These are phyloP conservation scores for Cephalotrichum gorgonifer DNA, from an alignment of 2,329 filamentous ascomycete genomes.

Conservation along the genomic window DNA sequence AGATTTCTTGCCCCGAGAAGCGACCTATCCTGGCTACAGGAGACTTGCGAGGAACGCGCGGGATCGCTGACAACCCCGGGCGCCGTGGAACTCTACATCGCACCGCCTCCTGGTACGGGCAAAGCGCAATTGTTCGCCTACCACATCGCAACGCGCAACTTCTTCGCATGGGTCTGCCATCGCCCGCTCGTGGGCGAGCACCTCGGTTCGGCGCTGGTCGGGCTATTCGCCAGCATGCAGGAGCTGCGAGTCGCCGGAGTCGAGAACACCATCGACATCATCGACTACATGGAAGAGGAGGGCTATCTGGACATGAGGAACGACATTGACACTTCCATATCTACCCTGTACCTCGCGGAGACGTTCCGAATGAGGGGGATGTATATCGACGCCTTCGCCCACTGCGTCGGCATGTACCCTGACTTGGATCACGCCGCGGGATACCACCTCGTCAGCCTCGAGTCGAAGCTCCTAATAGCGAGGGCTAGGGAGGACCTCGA, in stretches of 20 bases:
- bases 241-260: constrained; percentile 43
- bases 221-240: constrained; percentile 54
- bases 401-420: constrained; percentile 70
- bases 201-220: constrained; percentile 53
- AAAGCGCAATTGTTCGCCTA: constrained; percentile 47
- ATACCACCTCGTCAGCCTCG: constrained; percentile 43
- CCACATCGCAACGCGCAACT: constrained; percentile 61
- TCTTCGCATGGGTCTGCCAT: constrained; percentile 60
- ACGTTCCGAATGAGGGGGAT: constrained; percentile 50
- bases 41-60: background rate
- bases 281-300: constrained; percentile 56
- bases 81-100: constrained; percentile 56
- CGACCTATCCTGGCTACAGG: background rate
- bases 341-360: constrained; percentile 58
- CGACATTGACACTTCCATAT: constrained; percentile 58
- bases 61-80: constrained; percentile 13
- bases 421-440: constrained; percentile 45
- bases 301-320: constrained; percentile 60
- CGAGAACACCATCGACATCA: constrained; percentile 50
- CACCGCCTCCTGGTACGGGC: constrained; percentile 44
- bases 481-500: constrained; percentile 56
- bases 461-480: constrained; percentile 55
- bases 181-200: constrained; percentile 57
- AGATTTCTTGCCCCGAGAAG: constrained; percentile 21
- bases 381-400: constrained; percentile 64